A percentile compares a stretch with the other conserved stretches of the same genome.
phyloP scores from a whole-genome alignment of 2,329 filamentous ascomycete genomes.

The Phyllosticta citrichinensis region DNA sequence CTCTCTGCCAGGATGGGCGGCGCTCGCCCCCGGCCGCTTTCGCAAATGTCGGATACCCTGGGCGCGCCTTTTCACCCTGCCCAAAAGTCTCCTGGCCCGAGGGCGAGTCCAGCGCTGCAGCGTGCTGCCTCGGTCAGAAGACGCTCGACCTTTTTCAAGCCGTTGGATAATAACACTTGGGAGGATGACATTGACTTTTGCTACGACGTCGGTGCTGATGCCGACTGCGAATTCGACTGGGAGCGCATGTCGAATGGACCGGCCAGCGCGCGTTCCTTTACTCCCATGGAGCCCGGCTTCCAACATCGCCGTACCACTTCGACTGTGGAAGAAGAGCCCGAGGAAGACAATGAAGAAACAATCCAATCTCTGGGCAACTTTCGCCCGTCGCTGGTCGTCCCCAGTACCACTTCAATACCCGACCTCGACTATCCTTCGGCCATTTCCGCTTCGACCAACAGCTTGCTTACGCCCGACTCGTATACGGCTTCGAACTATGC shows the following conservation, averaged over 20 bases:
- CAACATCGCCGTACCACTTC: not conserved
- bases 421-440: conserved; percentile 27
- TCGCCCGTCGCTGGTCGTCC: conserved; percentile 20
- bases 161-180: conserved; percentile 35
- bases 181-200: conserved; percentile 54
- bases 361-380: conserved; percentile 12
- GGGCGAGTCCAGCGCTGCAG: not conserved
- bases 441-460: conserved; percentile 22
- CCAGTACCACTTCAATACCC: conserved; percentile 20
- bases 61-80: conserved; percentile 30
- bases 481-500: not conserved
- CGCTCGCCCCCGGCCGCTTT: conserved; percentile 16
- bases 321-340: conserved; percentile 2
- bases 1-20: not conserved
- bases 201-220: conserved; percentile 51
- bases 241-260: conserved; percentile 25
- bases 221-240: conserved; percentile 53
- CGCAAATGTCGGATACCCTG: conserved; percentile 36
- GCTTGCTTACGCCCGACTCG: conserved; percentile 4
- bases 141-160: conserved; percentile 9
- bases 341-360: conserved; percentile 1
- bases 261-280: conserved; percentile 21
- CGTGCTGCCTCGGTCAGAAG: conserved; percentile 2
- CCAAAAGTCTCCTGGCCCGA: conserved; percentile 11
- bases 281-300: conserved; percentile 1